Conservation (phyloP, 495 filamentous ascomycete species). For the Pseudoneurospora amorphoporcata region DNA sequence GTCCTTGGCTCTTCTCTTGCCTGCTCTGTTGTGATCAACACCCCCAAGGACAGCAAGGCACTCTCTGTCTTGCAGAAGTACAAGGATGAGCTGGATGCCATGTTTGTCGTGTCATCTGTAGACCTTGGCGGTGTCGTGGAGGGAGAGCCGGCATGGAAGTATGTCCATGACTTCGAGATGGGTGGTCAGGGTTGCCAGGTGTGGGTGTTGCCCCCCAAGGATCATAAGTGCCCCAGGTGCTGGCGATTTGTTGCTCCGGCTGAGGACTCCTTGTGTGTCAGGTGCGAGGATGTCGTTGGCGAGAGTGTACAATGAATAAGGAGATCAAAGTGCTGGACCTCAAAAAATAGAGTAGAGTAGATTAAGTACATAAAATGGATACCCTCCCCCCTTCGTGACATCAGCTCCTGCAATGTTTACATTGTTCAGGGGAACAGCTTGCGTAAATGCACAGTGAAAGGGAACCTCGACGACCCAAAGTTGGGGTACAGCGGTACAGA, state of each 20-base stretch:
- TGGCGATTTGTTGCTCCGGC: conserved; percentile 64
- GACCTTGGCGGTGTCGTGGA: conserved; percentile 30
- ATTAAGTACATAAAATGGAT: background rate
- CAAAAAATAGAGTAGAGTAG: background rate
- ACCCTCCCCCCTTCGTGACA: background rate
- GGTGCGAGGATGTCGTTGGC: conserved; percentile 60
- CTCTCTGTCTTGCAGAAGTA: conserved; percentile 40
- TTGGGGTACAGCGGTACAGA: background rate
- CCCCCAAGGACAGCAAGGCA: conserved; percentile 17
- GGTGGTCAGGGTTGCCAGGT: conserved; percentile 38
- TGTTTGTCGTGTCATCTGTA: conserved; percentile 72
- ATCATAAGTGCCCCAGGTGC: conserved; percentile 71
- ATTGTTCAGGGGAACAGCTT: background rate
- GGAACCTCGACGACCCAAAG: background rate
- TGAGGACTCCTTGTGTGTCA: conserved; percentile 55
- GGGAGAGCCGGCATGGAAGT: conserved; percentile 43
- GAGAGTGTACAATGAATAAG: conserved; percentile 7
- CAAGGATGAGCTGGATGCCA: conserved; percentile 51
- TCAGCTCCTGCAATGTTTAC: background rate
- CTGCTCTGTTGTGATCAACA: conserved; percentile 49
- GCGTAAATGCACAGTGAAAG: background rate
- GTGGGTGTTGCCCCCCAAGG: conserved; percentile 55
- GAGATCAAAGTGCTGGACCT: background rate
- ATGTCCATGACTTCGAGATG: conserved; percentile 43
- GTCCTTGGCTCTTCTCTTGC: conserved; percentile 64